A percentile compares a stretch with the other conserved stretches of the same genome.
Conservation (phyloP, 169 alveolate genomes). For the Plasmodium gallinaceum region DNA sequence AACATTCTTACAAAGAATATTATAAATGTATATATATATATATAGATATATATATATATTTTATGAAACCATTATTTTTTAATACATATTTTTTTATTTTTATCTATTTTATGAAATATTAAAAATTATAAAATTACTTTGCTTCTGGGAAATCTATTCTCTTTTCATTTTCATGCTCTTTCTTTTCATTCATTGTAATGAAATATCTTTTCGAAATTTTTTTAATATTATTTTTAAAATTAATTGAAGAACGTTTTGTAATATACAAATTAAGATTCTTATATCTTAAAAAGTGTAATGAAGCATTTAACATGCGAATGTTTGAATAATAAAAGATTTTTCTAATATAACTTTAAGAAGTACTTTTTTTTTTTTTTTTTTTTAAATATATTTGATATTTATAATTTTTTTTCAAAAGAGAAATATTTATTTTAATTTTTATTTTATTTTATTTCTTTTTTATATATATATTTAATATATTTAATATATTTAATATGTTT, state of each 20-base stretch:
- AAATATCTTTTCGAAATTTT: background rate
- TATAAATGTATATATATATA: background rate
- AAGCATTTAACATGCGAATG: background rate
- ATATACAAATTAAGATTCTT: background rate
- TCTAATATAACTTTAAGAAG: background rate
- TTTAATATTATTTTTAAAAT: background rate
- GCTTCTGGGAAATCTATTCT: background rate
- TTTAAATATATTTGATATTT: background rate
- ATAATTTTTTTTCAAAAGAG: background rate
- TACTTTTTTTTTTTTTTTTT: background rate
- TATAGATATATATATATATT: background rate
- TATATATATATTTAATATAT: too few species aligned
- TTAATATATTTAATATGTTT: too few species aligned
- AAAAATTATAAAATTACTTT: conserved; percentile 7
- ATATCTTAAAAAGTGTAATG: background rate
- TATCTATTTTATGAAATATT: background rate
- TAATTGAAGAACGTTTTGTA: background rate
- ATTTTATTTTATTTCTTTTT: too few species aligned
- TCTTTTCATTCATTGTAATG: conserved; percentile 29
- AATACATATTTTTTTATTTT: background rate
- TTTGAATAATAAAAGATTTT: too few species aligned
- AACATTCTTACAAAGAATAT: too few species aligned
- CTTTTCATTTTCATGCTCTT: background rate
- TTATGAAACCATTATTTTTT: too few species aligned
- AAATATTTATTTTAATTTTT: background rate